Base-by-base conservation (phyloP, 352 stramenopile species). In the Thalassiosira allenii region DNA sequence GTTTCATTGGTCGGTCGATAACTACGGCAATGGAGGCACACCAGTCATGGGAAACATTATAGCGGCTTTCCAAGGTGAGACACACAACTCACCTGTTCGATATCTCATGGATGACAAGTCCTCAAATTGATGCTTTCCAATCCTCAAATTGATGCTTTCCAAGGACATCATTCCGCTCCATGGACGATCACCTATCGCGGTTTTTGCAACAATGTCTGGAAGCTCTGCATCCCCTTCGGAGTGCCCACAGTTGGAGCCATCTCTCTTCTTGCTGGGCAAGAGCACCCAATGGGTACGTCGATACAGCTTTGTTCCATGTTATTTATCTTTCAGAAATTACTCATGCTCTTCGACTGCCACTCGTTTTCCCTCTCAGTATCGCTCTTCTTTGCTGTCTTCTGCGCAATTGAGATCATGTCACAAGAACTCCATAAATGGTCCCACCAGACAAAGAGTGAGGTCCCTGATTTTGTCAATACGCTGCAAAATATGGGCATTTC, bases 201-300 rank as follows among this genome's bases (percentile, higher is more conserved):
- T n/a, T 94, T 93, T 69, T 86, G 73, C 37, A 95, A 95, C 67
- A 95, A 95, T 81, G 89, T 95, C 30, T 89, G 90, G 79, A 95
- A 95, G 69, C 58, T 94, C 1, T 94, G 87, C 61, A 87, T 91
- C 27, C 89, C 89, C 12, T 94, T 94, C 76, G 89, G 89, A 54
- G 52, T 92, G 49, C 71, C 75, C 1, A 87, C 89, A 8, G 76
- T 92, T 73, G 68, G 53, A 14, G 64, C 63, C n/a, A 89, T 92
- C 37, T 71, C 43, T 20, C 58, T 54, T 27, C 14, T 91, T 25
- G 80, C 74, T 68, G 83, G 83, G 20, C 63, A 75, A 20, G 52
- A 79, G 23, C 33, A 85, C 67, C 59, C 79, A 0, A 73, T 84
- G 69, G 72, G 77, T 81, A 58, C 62, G 77, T 77, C 30, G 29